phyloP scores from a whole-genome alignment of 768 basidiomycete species.

The Kwoniella botswanensis region DNA sequence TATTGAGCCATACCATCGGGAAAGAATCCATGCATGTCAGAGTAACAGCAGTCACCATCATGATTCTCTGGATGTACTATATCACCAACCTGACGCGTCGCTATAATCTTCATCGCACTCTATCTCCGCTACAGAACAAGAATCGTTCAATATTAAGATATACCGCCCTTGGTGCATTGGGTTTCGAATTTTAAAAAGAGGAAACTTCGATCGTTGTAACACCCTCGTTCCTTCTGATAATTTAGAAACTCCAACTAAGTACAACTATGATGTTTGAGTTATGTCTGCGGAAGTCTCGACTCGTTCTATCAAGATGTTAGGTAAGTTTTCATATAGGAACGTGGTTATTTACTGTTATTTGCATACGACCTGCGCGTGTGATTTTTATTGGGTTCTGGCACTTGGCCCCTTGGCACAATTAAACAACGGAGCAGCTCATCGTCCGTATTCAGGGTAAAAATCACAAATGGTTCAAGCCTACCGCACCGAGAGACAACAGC shows the following conservation, averaged over 20 bases:
- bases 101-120: too few species aligned
- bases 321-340: slow-evolving; percentile 1
- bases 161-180: too few species aligned
- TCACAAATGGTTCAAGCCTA: not conserved
- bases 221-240: slow-evolving; percentile 7
- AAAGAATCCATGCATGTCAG: not conserved
- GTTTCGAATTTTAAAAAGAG: not conserved
- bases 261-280: not conserved
- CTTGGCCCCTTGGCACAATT: not conserved
- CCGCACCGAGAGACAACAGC: not conserved
- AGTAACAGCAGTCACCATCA: too few species aligned
- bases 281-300: slow-evolving; percentile 4
- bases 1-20: not conserved
- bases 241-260: not conserved
- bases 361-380: not conserved
- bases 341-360: not conserved
- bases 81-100: too few species aligned
- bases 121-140: too few species aligned
- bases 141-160: too few species aligned
- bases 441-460: not conserved
- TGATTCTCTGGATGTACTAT: too few species aligned
- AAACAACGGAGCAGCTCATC: not conserved
- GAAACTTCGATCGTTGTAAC: not conserved
- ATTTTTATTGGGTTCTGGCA: not conserved
- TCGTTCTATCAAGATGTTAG: not conserved